Percentiles rank a stretch among this genome's conserved stretches.
Evolutionary conservation across 2,329 filamentous ascomycete genomes (phyloP).

Genomic region (Xylariaceae sp.): DNA sequence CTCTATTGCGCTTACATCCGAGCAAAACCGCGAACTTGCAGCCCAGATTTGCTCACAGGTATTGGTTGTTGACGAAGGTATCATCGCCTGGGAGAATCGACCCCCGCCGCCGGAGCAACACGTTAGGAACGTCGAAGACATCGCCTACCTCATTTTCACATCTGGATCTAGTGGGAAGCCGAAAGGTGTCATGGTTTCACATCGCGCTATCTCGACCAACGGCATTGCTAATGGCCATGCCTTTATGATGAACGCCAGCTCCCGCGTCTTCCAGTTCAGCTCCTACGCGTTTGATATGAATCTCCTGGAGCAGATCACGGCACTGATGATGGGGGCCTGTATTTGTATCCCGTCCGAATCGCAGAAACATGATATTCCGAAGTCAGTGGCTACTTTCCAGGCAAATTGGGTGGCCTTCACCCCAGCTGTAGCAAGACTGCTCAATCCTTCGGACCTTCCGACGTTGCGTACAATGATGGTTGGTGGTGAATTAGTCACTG

Average conservation of each 20-base stretch:
- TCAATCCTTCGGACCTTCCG: slow-evolving; percentile 21
- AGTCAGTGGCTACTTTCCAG: slow-evolving; percentile 17
- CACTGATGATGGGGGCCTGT: slow-evolving; percentile 34
- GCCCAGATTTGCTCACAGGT: not conserved
- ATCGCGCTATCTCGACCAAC: slow-evolving; percentile 5
- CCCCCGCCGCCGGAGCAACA: not conserved
- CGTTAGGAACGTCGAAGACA: not conserved
- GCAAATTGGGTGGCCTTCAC: slow-evolving; percentile 24
- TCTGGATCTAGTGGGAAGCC: slow-evolving; percentile 45
- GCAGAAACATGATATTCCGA: slow-evolving; percentile 28
- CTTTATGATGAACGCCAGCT: slow-evolving; percentile 7
- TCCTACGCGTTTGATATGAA: slow-evolving; percentile 37
- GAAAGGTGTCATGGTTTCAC: slow-evolving; percentile 40
- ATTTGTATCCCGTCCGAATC: slow-evolving; percentile 37
- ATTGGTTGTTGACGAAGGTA: not conserved
- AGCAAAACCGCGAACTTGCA: not conserved
- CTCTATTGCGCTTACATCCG: slow-evolving; percentile 8
- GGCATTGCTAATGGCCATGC: not conserved
- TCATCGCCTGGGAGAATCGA: not conserved
- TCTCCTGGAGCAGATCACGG: slow-evolving; percentile 34
- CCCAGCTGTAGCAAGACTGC: slow-evolving; percentile 18
- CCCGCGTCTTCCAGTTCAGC: slow-evolving; percentile 21
- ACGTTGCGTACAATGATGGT: slow-evolving; percentile 20
- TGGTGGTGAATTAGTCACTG: slow-evolving; percentile 31
- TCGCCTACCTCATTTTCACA: slow-evolving; percentile 40